Conservation (phyloP, 2,329 filamentous ascomycete genomes). For the Aspergillus pseudoviridinutans region DNA sequence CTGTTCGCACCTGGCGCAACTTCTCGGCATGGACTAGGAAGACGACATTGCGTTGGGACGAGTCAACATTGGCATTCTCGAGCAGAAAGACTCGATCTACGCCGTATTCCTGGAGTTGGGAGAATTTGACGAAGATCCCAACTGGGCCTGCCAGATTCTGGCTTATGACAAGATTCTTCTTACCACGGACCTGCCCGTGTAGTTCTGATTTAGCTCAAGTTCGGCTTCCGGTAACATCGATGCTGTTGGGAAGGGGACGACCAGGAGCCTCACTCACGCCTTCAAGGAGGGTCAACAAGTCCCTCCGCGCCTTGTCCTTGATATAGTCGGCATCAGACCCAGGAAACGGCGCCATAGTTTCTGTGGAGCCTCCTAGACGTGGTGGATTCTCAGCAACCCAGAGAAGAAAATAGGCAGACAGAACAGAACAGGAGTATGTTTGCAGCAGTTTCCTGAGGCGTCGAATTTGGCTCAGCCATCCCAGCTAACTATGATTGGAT, state of each 20-base stretch:
- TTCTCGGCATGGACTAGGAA: constrained; percentile 92
- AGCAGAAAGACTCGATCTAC: constrained; percentile 97
- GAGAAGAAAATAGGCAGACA: constrained; percentile 4
- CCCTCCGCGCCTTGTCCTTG: constrained; percentile 66
- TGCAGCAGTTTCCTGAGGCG: constrained; percentile 6
- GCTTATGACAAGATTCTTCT: constrained; percentile 97
- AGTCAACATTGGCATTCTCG: constrained; percentile 92
- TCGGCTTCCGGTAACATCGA: constrained; percentile 15
- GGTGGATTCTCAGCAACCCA: background rate
- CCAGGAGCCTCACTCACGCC: constrained; percentile 67
- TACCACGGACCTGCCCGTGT: constrained; percentile 77
- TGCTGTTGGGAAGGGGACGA: constrained; percentile 8
- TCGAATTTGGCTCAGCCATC: constrained; percentile 13
- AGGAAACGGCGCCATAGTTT: constrained; percentile 41
- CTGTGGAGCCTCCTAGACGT: constrained; percentile 16
- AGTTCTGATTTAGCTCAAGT: constrained; percentile 16
- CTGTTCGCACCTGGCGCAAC: constrained; percentile 73
- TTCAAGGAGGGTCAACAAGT: constrained; percentile 87
- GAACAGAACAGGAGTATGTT: constrained; percentile 5
- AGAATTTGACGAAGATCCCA: constrained; percentile 90
- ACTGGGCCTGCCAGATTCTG: constrained; percentile 84
- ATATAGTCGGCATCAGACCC: constrained; percentile 45
- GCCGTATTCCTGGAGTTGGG: constrained; percentile 91
- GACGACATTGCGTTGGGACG: constrained; percentile 89
- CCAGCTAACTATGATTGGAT: constrained; percentile 13